Evolutionary conservation across 768 basidiomycete genomes (phyloP).

Genomic region (Pholiota molesta): DNA sequence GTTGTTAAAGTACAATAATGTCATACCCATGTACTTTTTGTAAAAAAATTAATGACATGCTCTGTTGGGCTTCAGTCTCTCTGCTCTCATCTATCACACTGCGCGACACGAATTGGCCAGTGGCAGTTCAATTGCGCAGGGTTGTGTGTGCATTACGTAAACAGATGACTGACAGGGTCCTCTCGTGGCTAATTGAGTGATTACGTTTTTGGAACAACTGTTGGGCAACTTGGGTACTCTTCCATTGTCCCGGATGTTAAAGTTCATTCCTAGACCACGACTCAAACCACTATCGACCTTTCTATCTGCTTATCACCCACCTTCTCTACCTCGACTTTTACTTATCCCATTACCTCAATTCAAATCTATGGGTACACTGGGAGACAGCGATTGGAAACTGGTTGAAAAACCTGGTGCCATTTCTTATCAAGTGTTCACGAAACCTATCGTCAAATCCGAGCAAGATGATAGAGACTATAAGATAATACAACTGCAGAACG

Average conservation of each 20-base stretch:
- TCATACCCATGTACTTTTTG: constrained; percentile 2
- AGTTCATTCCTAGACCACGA: constrained; percentile 20
- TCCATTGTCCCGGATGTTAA: constrained; percentile 23
- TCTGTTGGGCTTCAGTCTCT: no score
- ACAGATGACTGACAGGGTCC: constrained; percentile 20
- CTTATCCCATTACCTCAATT: neutral
- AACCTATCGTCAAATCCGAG: constrained; percentile 63
- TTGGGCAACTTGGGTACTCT: constrained; percentile 1
- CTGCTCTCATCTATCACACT: no score
- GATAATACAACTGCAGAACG: constrained; percentile 84
- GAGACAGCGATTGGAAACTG: constrained; percentile 22
- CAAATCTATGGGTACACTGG: constrained; percentile 22
- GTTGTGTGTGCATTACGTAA: neutral
- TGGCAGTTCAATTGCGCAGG: no score
- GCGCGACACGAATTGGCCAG: constrained; percentile 41
- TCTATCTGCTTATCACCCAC: constrained; percentile 5
- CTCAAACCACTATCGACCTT: constrained; percentile 4
- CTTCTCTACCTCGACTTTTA: neutral
- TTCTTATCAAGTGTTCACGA: constrained; percentile 27
- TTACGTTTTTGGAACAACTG: constrained; percentile 12
- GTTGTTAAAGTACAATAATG: constrained; percentile 11
- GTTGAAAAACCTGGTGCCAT: constrained; percentile 20
- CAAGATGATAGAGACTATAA: constrained; percentile 83
- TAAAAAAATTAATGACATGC: neutral
- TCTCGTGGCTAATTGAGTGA: constrained; percentile 7